Evolutionary conservation across 2,329 filamentous ascomycete genomes (phyloP).

Genomic region (Aspergillus tamarii): DNA sequence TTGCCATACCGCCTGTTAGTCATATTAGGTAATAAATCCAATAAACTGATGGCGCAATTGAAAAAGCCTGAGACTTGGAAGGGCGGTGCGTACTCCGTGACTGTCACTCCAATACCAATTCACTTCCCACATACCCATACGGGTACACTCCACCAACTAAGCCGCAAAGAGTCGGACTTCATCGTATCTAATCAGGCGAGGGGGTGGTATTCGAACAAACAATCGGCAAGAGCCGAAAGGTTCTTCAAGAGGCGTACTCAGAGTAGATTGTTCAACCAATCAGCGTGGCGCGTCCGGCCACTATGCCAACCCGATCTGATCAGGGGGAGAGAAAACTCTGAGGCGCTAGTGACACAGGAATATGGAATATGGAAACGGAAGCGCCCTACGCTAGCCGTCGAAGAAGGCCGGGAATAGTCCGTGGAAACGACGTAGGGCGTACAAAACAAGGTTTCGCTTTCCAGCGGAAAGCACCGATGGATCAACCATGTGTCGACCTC

Average conservation of each 20-base stretch:
- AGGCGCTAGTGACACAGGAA: constrained; percentile 9
- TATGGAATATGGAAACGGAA: constrained; percentile 8
- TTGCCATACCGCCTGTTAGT: constrained; percentile 1
- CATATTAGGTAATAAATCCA: constrained; percentile 3
- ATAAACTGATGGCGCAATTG: background rate
- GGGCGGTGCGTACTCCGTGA: background rate
- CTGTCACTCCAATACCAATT: background rate
- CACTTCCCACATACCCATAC: background rate
- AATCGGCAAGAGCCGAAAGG: constrained; percentile 2
- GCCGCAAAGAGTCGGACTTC: background rate
- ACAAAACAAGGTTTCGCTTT: constrained; percentile 7
- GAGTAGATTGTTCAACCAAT: constrained; percentile 2
- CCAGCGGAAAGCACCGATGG: constrained; percentile 14
- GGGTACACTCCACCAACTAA: background rate
- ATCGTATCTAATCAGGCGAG: constrained; percentile 3
- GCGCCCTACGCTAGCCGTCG: constrained; percentile 7
- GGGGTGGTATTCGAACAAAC: background rate
- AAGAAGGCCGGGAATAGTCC: constrained; percentile 11
- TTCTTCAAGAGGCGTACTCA: constrained; percentile 1
- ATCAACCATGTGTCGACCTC: constrained; percentile 1
- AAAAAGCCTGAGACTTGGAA: background rate
- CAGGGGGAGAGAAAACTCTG: constrained; percentile 11
- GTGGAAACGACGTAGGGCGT: constrained; percentile 6
- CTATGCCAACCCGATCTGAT: constrained; percentile 7
- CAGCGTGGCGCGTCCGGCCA: background rate